Conservation (phyloP, 352 stramenopile genomes). For the Phytophthora constricta region DNA sequence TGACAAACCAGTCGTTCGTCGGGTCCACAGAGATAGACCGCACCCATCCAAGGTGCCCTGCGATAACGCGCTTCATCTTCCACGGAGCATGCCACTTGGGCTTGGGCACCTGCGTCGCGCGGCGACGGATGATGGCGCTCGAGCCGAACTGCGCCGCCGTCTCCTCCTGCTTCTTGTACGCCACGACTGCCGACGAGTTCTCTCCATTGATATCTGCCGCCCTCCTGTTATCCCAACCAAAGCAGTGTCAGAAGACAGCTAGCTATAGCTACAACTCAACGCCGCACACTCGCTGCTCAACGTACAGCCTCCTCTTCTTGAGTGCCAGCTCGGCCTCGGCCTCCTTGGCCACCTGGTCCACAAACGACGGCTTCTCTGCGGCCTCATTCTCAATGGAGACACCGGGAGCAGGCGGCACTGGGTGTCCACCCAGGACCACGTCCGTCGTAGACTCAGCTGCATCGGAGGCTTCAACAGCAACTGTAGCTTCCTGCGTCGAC, state of each 20-base stretch:
- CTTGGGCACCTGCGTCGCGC: slow-evolving; percentile 92
- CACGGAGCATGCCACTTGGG: slow-evolving; percentile 99
- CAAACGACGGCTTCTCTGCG: slow-evolving; percentile 42
- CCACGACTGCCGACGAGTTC: slow-evolving; percentile 49
- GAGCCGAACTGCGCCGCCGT: slow-evolving; percentile 59
- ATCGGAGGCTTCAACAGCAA: slow-evolving; percentile 1
- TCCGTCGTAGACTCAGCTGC: slow-evolving; percentile 6
- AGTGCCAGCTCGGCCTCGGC: slow-evolving; percentile 44
- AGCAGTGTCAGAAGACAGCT: slow-evolving; percentile 9
- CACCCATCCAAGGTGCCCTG: slow-evolving; percentile 97
- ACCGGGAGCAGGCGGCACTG: slow-evolving; percentile 22
- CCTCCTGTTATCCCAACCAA: slow-evolving; percentile 20
- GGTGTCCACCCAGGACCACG: slow-evolving; percentile 24
- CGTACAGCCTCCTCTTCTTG: slow-evolving; percentile 64
- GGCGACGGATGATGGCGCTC: slow-evolving; percentile 76
- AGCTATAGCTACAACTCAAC: neutral
- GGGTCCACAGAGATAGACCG: slow-evolving; percentile 97
- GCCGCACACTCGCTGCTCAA: neutral
- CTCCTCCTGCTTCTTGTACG: slow-evolving; percentile 66
- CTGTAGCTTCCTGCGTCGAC: slow-evolving; percentile 6
- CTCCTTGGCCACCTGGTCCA: slow-evolving; percentile 68
- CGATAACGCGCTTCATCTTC: slow-evolving; percentile 98
- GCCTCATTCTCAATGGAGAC: slow-evolving; percentile 27
- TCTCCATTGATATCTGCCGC: slow-evolving; percentile 31
- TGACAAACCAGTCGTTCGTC: slow-evolving; percentile 99